Base-by-base conservation (phyloP, 768 basidiomycete genomes). In the Asterophora parasitica region DNA sequence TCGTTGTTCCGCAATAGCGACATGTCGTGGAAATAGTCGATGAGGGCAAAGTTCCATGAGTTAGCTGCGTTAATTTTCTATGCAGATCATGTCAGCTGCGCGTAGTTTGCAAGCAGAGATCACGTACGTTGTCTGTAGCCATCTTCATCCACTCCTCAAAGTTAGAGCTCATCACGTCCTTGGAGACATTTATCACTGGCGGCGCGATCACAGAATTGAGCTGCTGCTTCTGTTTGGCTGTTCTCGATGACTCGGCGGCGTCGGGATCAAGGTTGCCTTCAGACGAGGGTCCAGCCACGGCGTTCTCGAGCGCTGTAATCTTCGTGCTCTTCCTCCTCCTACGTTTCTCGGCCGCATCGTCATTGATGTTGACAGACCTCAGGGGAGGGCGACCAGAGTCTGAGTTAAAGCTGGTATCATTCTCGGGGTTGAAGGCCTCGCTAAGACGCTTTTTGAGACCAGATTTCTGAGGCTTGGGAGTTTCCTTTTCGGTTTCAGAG, bases 91-190 rank as follows among this genome's bases (percentile, higher is more conserved):
- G 27, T 26, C 46, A 48, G 42, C 28, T 15, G 27, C 28, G 31
- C 45, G 7, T 30, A 41, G 20, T 11, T 26, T n/a, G 5, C 35
- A n/a, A 32, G 62, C 52, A 31, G 12, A 36, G 46, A 44, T 34
- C 15, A 72, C 82, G 57, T 62, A 97, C 96, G 66, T 98, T 98
- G 63, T 98, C 95, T 2, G 95, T 98, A 1, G 94, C 93, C 83
- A 98, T 84, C 74, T 98, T 98, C 95, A 99, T 98, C 96, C 96
- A 98, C 66, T 98, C 93, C 64, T 99, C 96, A 60, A 86, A 96
- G 58, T 93, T 96, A 32, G 83, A 86, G 67, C 76, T 90, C 81
- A 90, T 89, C n/a, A 92, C 78, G 54, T 94, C 89, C 55, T 85
- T 67, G 0, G 85, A 76, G 15, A 85, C 78, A 35, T 83, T 76